Evolutionary conservation across 768 basidiomycete genomes (phyloP).

Genomic region (Russula emetica): DNA sequence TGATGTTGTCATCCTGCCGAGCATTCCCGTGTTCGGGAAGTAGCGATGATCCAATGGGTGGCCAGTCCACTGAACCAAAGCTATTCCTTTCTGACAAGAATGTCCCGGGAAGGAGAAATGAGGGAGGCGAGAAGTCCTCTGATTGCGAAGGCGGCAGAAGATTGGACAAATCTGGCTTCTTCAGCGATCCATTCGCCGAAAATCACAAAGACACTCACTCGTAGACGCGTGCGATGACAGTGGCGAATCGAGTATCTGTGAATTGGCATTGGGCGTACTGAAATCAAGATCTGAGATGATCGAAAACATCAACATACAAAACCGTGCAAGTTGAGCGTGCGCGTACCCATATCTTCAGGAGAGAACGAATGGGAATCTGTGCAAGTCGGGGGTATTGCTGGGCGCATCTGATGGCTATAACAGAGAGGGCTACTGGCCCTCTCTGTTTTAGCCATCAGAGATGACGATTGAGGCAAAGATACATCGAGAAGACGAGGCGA

Average conservation of each 20-base stretch:
- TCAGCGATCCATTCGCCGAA: background rate
- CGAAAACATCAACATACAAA: background rate
- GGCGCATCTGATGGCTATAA: background rate
- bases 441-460: too few species aligned
- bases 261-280: background rate
- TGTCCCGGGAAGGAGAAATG: background rate
- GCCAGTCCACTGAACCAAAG: constrained; percentile 14
- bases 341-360: background rate
- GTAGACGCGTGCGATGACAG: background rate
- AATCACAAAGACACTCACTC: background rate
- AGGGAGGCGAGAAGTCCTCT: background rate
- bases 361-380: too few species aligned
- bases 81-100: background rate
- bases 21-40: background rate
- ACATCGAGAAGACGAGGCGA: background rate
- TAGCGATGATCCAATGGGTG: constrained; percentile 12
- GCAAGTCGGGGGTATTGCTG: background rate
- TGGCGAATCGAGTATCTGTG: background rate
- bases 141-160: too few species aligned
- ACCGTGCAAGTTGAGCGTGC: background rate
- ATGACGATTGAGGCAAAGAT: background rate
- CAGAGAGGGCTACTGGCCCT: too few species aligned
- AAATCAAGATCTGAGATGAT: background rate
- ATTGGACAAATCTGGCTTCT: background rate
- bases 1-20: background rate